Evolutionary conservation across 768 basidiomycete genomes (phyloP).

Genomic region (Austroboletus festivus): DNA sequence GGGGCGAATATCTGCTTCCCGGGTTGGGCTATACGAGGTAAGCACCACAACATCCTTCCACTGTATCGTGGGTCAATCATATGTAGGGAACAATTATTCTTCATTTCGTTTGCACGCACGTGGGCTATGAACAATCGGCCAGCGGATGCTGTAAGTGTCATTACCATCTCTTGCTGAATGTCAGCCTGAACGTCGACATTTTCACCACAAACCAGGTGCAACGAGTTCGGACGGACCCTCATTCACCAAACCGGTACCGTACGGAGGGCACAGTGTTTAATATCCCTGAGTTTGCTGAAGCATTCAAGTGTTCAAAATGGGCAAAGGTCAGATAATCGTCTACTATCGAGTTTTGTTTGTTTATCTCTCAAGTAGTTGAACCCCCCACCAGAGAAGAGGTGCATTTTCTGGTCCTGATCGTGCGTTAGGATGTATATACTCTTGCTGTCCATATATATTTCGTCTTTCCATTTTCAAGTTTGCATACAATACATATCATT

Average conservation of each 20-base stretch:
- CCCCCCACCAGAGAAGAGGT: conserved; percentile 74
- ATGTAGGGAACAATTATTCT: conserved; percentile 86
- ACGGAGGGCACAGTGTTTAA: conserved; percentile 86
- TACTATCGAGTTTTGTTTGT: neutral
- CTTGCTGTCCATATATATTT: conserved; percentile 16
- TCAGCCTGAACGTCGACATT: neutral
- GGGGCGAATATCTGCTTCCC: conserved; percentile 73
- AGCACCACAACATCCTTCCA: conserved; percentile 11
- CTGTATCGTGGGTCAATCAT: neutral
- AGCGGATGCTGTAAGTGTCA: conserved; percentile 59
- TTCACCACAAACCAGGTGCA: conserved; percentile 64
- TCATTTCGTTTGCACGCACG: conserved; percentile 84
- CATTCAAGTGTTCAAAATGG: conserved; percentile 75
- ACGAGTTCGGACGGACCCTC: conserved; percentile 83
- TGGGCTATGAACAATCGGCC: conserved; percentile 84
- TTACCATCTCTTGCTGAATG: neutral
- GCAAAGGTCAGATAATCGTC: conserved; percentile 55
- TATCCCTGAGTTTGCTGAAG: conserved; percentile 83
- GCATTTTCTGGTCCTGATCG: conserved; percentile 70
- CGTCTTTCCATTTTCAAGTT: too few relatives aligned
- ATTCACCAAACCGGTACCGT: conserved; percentile 77
- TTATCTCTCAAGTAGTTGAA: conserved; percentile 53
- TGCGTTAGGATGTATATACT: neutral
- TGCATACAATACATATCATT: too few relatives aligned
- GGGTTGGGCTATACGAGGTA: conserved; percentile 75